A percentile compares a stretch with the other conserved stretches of the same genome.
Evolutionary conservation across 129 eudicot genomes (phyloP).

Genomic region (Saussurea involucrata): DNA sequence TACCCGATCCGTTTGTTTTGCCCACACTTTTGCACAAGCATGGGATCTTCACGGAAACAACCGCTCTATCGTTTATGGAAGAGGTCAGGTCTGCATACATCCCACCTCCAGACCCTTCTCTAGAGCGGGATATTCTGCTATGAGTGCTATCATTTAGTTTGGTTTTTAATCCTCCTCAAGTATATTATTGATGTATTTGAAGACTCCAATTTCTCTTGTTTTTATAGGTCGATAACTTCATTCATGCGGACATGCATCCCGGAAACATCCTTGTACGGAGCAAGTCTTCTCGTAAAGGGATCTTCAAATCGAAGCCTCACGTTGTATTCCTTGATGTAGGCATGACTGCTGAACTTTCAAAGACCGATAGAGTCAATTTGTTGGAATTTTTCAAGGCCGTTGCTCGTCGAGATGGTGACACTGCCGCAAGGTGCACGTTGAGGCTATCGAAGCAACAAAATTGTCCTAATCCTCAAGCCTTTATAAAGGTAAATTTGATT

Average conservation of each 20-base stretch:
- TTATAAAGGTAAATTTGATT: conserved; percentile 47
- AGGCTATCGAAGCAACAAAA: conserved; percentile 77
- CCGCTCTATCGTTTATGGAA: background rate
- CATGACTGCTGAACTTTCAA: conserved; percentile 93
- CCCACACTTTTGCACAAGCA: background rate
- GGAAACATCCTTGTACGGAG: conserved; percentile 91
- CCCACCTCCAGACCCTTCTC: background rate
- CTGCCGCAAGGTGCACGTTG: conserved; percentile 73
- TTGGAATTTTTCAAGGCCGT: conserved; percentile 85
- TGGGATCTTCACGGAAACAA: background rate
- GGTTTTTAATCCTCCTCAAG: background rate
- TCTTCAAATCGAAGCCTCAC: conserved; percentile 85
- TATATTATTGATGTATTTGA: background rate
- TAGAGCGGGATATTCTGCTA: background rate
- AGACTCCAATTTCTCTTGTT: background rate
- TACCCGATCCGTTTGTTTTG: background rate
- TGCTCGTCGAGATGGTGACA: conserved; percentile 86
- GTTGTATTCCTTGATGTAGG: conserved; percentile 89
- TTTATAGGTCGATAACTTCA: conserved; percentile 85
- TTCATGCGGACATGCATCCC: conserved; percentile 99
- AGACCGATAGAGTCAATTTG: conserved; percentile 54
- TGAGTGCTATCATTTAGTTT: background rate
- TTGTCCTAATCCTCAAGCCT: conserved; percentile 84
- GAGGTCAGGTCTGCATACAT: background rate
- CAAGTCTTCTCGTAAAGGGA: conserved; percentile 55